phyloP scores from a whole-genome alignment of 352 stramenopile genomes.

The Globisporangium paroecandrum region DNA sequence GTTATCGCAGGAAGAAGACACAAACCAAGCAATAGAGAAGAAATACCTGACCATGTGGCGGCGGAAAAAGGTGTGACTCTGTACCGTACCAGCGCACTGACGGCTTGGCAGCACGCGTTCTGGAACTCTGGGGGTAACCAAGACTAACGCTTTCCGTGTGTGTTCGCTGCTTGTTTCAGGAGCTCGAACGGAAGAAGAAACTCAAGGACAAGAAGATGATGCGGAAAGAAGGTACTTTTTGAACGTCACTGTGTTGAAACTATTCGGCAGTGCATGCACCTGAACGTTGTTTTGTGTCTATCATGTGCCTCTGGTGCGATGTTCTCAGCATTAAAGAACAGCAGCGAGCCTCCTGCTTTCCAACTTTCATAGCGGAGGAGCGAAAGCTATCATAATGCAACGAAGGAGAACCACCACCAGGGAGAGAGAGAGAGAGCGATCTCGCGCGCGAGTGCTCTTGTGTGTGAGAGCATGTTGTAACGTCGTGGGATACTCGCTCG shows the following conservation, averaged over 20 bases:
- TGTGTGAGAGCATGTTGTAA: neutral
- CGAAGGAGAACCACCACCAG: neutral
- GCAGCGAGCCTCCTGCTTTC: constrained; percentile 6
- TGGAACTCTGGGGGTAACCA: neutral
- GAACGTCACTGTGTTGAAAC: neutral
- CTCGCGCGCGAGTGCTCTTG: neutral
- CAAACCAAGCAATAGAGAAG: constrained; percentile 42
- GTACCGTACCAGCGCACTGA: neutral
- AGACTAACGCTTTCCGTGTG: neutral
- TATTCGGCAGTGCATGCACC: neutral
- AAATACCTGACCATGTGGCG: constrained; percentile 62
- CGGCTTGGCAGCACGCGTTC: neutral
- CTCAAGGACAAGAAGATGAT: constrained; percentile 71
- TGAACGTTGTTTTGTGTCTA: neutral
- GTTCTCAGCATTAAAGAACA: constrained; percentile 8
- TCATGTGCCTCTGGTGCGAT: neutral
- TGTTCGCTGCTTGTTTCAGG: constrained; percentile 22
- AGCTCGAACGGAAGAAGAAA: constrained; percentile 67
- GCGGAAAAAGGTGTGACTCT: constrained; percentile 50
- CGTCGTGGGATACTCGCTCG: neutral
- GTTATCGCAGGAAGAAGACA: constrained; percentile 44
- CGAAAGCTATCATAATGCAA: neutral
- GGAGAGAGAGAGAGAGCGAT: neutral
- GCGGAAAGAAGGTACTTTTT: constrained; percentile 45
- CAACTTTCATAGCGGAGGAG: constrained; percentile 8